Base-by-base conservation (phyloP, 2,329 filamentous ascomycete species). In the Ampelomyces quisqualis region DNA sequence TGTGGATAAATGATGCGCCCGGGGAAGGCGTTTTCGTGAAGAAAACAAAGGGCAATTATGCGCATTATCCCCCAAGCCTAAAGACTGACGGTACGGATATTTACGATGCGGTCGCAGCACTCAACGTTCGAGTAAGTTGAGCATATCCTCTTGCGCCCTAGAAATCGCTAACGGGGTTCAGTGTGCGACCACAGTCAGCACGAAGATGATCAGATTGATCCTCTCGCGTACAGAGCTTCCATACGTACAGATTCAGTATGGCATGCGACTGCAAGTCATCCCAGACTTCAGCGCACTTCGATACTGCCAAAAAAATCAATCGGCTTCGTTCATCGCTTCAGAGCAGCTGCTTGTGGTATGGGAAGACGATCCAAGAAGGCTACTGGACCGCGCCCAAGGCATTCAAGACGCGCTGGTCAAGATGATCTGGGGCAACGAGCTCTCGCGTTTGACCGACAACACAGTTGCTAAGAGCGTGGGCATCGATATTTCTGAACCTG, bases 351-450 rank as follows among this genome's bases (percentile, higher is more conserved):
- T 93, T 1, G 73, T 91, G 1, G 86, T 91, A 1, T 93, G 88
- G 88, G 87, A 91, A 52, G 87, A 91, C 52, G 85, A 90, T 41
- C 80, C 86, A 1, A 73, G 84, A 40, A 81, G 88, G 57, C 72
- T 91, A 7, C 74, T 90, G 4, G 71, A 79, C 40, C 76, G 86
- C 40, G 87, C 85, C 30, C 82, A 83, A 59, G 76, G 77, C 22
- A 89, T 91, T 45, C 85, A 91, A 66, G 78, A 79, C 2, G 84
- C 89, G 62, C 73, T 91, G 29, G 88, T 90, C 82, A 80, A 86
- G 47, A 77, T 79, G 70, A 79, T 84, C 29, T 85, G 81, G 79
- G 73, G 72, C 9, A 61, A 70, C 13, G 67, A 70, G 9, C 68
- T 71, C 1, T 71, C 70, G 29, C 72, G 76, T 11, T 65, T 67